phyloP scores from a whole-genome alignment of 352 stramenopile species.

The Halophytophthora polymorphica region DNA sequence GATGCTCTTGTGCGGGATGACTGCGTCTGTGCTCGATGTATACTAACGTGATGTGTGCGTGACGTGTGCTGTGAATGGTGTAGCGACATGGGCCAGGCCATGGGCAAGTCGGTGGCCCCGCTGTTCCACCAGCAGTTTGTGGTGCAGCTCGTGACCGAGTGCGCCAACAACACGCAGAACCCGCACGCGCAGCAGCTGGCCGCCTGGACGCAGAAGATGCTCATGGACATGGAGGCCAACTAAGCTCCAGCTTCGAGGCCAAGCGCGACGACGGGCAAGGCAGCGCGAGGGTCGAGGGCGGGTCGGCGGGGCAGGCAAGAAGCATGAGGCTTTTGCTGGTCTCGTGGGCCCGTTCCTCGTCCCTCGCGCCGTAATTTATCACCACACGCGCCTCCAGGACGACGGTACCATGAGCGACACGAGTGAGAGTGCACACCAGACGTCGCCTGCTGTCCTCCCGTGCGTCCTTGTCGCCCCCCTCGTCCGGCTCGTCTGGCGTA shows the following conservation, averaged over 20 bases:
- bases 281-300: background rate
- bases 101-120: conserved; percentile 60
- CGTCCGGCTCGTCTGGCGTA: conserved; percentile 8
- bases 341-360: background rate
- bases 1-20: background rate
- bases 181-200: conserved; percentile 69
- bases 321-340: conserved; percentile 24
- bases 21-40: background rate
- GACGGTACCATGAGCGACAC: background rate
- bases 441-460: conserved; percentile 3
- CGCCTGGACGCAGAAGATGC: conserved; percentile 73
- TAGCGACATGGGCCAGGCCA: conserved; percentile 80
- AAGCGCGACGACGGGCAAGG: background rate
- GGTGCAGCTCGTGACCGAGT: conserved; percentile 71
- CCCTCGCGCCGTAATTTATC: conserved; percentile 23
- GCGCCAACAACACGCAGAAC: conserved; percentile 56
- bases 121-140: conserved; percentile 73
- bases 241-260: conserved; percentile 18
- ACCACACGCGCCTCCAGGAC: conserved; percentile 5
- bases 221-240: conserved; percentile 61
- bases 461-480: conserved; percentile 3
- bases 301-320: background rate
- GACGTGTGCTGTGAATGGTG: conserved; percentile 19
- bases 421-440: background rate
- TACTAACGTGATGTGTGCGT: conserved; percentile 8